Evolutionary conservation across 2,329 filamentous ascomycete species (phyloP), one percentile per base, ranked within the genome.

Genomic region (Colletotrichum limetticola): DNA sequence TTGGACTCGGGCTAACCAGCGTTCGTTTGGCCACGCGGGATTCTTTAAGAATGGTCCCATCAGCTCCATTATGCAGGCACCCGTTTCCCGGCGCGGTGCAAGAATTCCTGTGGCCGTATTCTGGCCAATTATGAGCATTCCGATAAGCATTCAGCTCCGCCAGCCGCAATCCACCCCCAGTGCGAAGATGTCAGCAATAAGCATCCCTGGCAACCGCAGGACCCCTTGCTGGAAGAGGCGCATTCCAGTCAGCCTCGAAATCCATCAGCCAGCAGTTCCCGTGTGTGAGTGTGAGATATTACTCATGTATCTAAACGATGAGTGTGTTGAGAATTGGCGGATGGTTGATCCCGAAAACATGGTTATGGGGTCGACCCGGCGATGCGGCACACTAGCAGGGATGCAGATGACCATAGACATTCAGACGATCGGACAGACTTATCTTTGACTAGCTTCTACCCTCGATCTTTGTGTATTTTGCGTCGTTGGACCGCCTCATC

Each of bases 101-200:
- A 30, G 65, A 68, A 69, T 69, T 22, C 16, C 19, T 49, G n/a
- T 53, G 14, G 26, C 66, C 70, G 70, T 72, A 72, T 60, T 30
- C 32, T 49, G 26, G 55, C 70, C 70, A 72, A 72, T 72, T 14
- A 35, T 58, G 55, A 42, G n/a, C 30, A 32, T 35, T 32, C 58
- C 53, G 53, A 35, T 64, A 30, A 37, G 32, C 35, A 32, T 42
- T 61, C 42, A 65, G 60, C 66, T 70, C 24, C 66, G 66, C 70
- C 60, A 69, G 53, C 42, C 30, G 59, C 42, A 55, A 6, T 69
- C 59, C 52, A 59, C 42, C 24, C 49, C 52, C 37, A 26, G 30
- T 22, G 26, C 53, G 11, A 19, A 26, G 49, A 14, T 11, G 28
- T 35, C 14, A 19, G 57, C 24, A 58, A 22, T 35, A 2, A 19